Evolutionary conservation across 495 filamentous ascomycete genomes (phyloP).

Genomic region (Xylaria scruposa): DNA sequence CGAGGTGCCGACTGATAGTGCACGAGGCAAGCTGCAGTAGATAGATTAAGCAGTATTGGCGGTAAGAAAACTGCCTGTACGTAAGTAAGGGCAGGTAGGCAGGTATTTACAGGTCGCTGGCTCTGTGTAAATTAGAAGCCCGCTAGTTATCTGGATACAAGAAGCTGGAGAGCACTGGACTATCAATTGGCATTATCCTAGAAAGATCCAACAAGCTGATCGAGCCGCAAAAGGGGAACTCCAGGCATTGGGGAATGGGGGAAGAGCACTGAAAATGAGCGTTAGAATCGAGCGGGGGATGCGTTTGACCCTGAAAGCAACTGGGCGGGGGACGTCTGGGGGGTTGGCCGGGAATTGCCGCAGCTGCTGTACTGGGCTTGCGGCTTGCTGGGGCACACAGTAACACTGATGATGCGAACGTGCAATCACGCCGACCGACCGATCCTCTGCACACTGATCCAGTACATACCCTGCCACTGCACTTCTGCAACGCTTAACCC

Average conservation of each 20-base stretch:
- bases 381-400: slow-evolving; percentile 11
- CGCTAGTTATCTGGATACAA: background rate
- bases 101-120: background rate
- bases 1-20: background rate
- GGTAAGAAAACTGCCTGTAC: background rate
- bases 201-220: slow-evolving; percentile 11
- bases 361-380: slow-evolving; percentile 31
- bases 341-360: slow-evolving; percentile 40
- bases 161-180: background rate
- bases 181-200: background rate
- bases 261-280: slow-evolving; percentile 29
- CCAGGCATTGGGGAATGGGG: slow-evolving; percentile 17
- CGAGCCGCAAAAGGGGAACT: background rate
- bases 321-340: slow-evolving; percentile 27
- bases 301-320: slow-evolving; percentile 45
- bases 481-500: slow-evolving; percentile 10
- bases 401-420: slow-evolving; percentile 22
- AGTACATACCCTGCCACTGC: background rate
- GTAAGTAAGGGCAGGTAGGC: background rate
- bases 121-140: background rate
- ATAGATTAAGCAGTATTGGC: background rate
- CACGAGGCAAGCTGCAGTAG: background rate
- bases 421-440: slow-evolving; percentile 19
- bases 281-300: slow-evolving; percentile 34
- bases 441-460: slow-evolving; percentile 13